Evolutionary conservation across 1,139 yeast species (phyloP), one percentile per base, ranked within the genome.

Genomic region (Geotrichum cucujoidarum): DNA sequence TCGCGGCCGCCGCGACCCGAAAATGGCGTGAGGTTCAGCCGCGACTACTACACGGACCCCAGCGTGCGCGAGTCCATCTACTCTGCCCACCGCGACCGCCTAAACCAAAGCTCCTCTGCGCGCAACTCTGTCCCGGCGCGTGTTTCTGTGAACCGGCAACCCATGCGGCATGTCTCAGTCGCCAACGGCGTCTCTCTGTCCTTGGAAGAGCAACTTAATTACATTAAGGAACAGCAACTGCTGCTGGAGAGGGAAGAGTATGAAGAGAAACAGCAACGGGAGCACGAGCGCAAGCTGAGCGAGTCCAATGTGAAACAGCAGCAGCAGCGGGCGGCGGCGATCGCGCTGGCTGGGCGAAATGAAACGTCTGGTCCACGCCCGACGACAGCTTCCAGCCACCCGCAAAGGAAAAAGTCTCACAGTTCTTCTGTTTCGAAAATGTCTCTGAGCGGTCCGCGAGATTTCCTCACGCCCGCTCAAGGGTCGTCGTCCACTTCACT

Each of bases 201-300:
- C 21, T 32, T 46, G 3, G 40, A 47, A 11, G 35, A 47, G 16
- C 49, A 47, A 20, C 45, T 47, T 36, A 42, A 47, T 29, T 47
- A 47, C 35, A 47, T 47, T 21, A 41, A 47, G 34, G 25, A 47
- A 21, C 49, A 47, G 25, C 49, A 47, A 31, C 22, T 47, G 13
- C 30, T 31, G 16, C 37, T 47, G 10, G 43, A 47, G 21, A 39
- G 39, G 4, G 46, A 47, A 37, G 49, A 47, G 16, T 13, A 32
- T 31, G 36, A 33, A 21, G 39, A 40, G 38, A 44, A 6, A 6
- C 27, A 32, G 21, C 35, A 32, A 30, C 16, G 7, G 7, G 7
- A 11, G 7, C 29, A 25, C 7, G 29, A 30, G 33, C 33, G 33
- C 13, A 14, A n/a, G 13, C 13, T 6, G 18, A 11, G 31, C 14